A percentile compares a stretch with the other conserved stretches of the same genome.
These are phyloP conservation scores for Gossypium raimondii DNA, from an alignment of 345 rosid genomes.

Conservation along the genomic window DNA sequence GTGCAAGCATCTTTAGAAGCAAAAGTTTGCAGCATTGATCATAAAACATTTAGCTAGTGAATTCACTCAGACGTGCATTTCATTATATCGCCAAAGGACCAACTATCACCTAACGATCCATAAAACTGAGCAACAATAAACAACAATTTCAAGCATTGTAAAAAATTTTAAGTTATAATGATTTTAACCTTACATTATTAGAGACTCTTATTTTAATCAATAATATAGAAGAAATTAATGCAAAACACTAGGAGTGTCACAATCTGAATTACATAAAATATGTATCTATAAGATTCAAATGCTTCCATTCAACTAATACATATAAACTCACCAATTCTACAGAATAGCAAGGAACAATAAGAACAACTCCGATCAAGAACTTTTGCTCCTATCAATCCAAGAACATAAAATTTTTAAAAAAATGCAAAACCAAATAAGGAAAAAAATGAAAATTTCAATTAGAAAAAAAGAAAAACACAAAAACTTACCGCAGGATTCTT, in stretches of 20 bases:
- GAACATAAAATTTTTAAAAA: background rate
- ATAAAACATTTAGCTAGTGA: background rate
- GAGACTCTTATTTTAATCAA: background rate
- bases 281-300: too few species aligned
- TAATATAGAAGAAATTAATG: background rate
- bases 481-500: slow-evolving; percentile 83
- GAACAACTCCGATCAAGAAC: too few species aligned
- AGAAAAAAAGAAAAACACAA: background rate
- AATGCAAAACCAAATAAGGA: background rate
- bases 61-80: background rate
- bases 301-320: too few species aligned
- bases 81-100: background rate
- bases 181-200: background rate
- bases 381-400: too few species aligned
- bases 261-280: background rate
- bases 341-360: too few species aligned
- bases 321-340: too few species aligned
- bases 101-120: background rate
- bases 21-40: background rate
- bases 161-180: background rate
- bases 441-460: background rate
- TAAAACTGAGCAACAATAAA: background rate
- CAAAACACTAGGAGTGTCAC: background rate
- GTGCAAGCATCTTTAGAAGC: background rate
- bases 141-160: too few species aligned